Conservation (phyloP, 2,329 filamentous ascomycete species). For the Esteya vermicola region DNA sequence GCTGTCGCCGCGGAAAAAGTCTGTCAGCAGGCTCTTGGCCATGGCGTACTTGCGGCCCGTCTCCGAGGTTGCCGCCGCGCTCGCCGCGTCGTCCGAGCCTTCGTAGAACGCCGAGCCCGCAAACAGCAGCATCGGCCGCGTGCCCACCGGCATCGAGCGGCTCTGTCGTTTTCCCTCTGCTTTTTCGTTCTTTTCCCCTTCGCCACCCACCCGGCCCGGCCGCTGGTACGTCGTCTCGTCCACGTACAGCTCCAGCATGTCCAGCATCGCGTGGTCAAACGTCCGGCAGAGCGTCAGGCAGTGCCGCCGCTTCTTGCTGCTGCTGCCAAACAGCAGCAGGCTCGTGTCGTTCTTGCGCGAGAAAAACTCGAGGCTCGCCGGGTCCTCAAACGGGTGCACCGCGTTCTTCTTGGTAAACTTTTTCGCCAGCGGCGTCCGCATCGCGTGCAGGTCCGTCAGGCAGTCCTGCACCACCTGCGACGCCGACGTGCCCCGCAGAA, state of each 20-base stretch:
- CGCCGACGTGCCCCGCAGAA: slow-evolving; percentile 77
- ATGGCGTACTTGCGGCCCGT: slow-evolving; percentile 46
- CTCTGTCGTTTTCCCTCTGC: not conserved
- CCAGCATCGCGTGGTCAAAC: slow-evolving; percentile 76
- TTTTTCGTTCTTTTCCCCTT: too few relatives aligned
- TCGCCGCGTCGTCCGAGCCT: slow-evolving; percentile 67
- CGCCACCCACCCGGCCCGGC: slow-evolving; percentile 35
- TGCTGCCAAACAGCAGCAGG: slow-evolving; percentile 56
- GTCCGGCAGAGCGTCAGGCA: slow-evolving; percentile 69
- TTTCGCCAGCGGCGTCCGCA: slow-evolving; percentile 73
- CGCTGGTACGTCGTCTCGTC: slow-evolving; percentile 58
- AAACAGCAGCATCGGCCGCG: slow-evolving; percentile 87
- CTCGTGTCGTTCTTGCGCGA: slow-evolving; percentile 90
- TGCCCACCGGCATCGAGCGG: slow-evolving; percentile 56
- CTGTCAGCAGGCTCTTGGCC: slow-evolving; percentile 73
- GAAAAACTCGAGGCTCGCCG: slow-evolving; percentile 54
- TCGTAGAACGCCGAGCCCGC: slow-evolving; percentile 46
- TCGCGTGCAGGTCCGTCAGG: slow-evolving; percentile 67
- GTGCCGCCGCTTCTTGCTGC: slow-evolving; percentile 92
- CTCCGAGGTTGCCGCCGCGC: slow-evolving; percentile 31
- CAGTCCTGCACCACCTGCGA: slow-evolving; percentile 73
- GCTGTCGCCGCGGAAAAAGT: slow-evolving; percentile 77
- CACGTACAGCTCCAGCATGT: slow-evolving; percentile 87
- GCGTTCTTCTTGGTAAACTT: slow-evolving; percentile 96
- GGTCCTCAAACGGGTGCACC: slow-evolving; percentile 75